Evolutionary conservation across 768 basidiomycete genomes (phyloP).

Genomic region (Lactarius psammicola): DNA sequence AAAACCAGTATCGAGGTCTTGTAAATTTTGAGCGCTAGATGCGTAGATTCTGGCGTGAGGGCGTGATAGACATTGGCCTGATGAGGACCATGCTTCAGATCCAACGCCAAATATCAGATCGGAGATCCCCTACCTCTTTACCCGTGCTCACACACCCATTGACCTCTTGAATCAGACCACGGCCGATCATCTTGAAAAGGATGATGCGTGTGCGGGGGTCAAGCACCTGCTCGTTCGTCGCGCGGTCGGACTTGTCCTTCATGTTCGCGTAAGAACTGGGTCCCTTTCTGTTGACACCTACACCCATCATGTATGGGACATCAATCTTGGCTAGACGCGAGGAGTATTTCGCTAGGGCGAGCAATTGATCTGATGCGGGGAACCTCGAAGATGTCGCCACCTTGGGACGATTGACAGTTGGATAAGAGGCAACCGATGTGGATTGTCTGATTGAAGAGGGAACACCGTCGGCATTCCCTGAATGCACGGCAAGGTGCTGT

Average conservation of each 20-base stretch:
- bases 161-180: conserved; percentile 83
- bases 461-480: conserved; percentile 62
- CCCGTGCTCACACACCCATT: conserved; percentile 98
- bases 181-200: conserved; percentile 92
- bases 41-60: conserved; percentile 48
- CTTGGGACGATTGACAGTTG: conserved; percentile 67
- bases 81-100: neutral
- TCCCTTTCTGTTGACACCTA: conserved; percentile 89
- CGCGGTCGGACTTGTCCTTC: conserved; percentile 96
- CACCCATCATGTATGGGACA: conserved; percentile 61
- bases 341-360: conserved; percentile 71
- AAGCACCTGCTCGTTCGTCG: conserved; percentile 95
- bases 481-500: conserved; percentile 84
- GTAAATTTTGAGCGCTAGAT: conserved; percentile 95
- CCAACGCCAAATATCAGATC: neutral
- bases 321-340: conserved; percentile 75
- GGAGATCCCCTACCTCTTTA: conserved; percentile 72
- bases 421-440: conserved; percentile 57
- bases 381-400: conserved; percentile 44
- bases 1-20: conserved; percentile 98
- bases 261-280: conserved; percentile 82
- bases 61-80: conserved; percentile 99
- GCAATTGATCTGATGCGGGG: conserved; percentile 69
- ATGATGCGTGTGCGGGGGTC: conserved; percentile 95
- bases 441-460: conserved; percentile 51